phyloP scores from a whole-genome alignment of 225 moss, liverwort and hornwort genomes.

The Pseudisothecium myosuroides region DNA sequence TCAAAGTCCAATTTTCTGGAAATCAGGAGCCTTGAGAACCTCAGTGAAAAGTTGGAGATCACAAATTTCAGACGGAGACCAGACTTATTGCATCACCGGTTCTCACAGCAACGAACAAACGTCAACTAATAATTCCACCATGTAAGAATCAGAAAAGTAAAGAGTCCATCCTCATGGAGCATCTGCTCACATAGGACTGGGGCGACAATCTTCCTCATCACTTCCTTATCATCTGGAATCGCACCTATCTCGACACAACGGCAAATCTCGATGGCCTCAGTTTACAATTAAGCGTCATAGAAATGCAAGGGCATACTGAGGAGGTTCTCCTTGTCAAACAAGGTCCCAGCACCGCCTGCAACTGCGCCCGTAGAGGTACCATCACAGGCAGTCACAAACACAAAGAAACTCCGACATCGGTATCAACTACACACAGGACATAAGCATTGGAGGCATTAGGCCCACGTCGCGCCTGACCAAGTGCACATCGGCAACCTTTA shows the following conservation, averaged over 20 bases:
- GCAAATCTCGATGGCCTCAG: neutral
- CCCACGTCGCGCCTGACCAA: neutral
- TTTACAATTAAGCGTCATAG: neutral
- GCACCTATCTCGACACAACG: neutral
- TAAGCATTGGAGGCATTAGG: neutral
- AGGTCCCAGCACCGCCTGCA: slow-evolving; percentile 14
- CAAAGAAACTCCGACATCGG: too few relatives aligned
- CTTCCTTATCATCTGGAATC: neutral
- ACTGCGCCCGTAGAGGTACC: slow-evolving; percentile 25
- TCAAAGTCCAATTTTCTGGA: neutral
- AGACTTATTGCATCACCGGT: neutral
- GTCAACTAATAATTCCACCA: neutral
- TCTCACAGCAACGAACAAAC: neutral
- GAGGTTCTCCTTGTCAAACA: slow-evolving; percentile 26
- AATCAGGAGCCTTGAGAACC: neutral
- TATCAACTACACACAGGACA: neutral
- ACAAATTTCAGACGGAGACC: neutral
- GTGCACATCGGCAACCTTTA: neutral
- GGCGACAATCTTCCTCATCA: slow-evolving; percentile 42
- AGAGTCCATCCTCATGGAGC: slow-evolving; percentile 23
- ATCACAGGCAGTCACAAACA: neutral
- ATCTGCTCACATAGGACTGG: slow-evolving; percentile 22
- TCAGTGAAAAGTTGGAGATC: neutral
- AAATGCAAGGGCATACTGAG: slow-evolving; percentile 8
- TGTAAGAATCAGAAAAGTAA: slow-evolving; percentile 12